Evolutionary conservation across 2,329 filamentous ascomycete species (phyloP), one percentile per base, ranked within the genome.

Genomic region (Phaeosphaeria sp.): DNA sequence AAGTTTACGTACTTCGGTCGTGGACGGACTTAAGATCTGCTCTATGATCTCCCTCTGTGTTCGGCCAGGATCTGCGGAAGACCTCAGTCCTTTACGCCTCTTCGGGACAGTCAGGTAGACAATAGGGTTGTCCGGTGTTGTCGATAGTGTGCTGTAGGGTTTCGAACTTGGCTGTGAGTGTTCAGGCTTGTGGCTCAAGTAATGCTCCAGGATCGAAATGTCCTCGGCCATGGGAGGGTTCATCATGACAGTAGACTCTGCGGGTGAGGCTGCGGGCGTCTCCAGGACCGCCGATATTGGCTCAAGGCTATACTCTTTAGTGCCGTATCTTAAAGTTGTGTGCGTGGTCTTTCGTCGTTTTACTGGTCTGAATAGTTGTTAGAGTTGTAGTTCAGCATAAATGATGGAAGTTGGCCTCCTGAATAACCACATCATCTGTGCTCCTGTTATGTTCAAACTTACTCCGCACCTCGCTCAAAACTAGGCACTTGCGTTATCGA

Each of bases 191-290:
- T 55, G 56, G 7, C 54, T 63, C 40, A 68, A 20, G 30, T 68
- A 66, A 33, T 65, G 58, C 30, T 66, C 57, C 11, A 68, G 30
- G 3, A 68, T 45, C 33, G 64, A 55, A 8, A 68, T 68, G 20
- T 68, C 62, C 46, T 66, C 65, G 11, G 64, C 61, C 65, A 68
- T 68, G 9, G 52, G 58, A 1, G 64, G 60, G 27, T 65, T 65
- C 64, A 68, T 65, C 62, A 65, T 65, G 33, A 68, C 48, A 2
- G 64, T 64, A 2, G 61, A 65, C 22, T 68, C 53, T 17, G 57
- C 61, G 15, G 57, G 59, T 8, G 60, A 64, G 4, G 63, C 3
- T 36, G 30, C 25, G 25, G 25, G 6, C 25, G 11, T 30, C 6
- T 30, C 11, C 11, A 11, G 25, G 11, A 30, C 13, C 13, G 30